Percentiles rank a stretch among this genome's conserved stretches.
phyloP scores from a whole-genome alignment of 441 rosid genomes.

The Isatis lusitanica region DNA sequence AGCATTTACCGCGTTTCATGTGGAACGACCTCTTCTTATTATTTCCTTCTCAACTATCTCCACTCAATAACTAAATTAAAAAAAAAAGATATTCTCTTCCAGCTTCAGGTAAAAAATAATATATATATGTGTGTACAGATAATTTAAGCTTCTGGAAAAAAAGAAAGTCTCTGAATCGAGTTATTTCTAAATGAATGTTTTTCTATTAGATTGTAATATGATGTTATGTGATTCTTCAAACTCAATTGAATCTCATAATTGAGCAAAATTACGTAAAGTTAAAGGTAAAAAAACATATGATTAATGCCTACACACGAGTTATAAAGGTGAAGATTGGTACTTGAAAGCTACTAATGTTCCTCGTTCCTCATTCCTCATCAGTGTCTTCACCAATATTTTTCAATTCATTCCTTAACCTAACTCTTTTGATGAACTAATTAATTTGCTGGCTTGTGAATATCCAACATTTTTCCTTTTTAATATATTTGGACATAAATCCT shows the following conservation, averaged over 20 bases:
- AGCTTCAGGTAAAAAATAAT: neutral
- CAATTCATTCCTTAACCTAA: neutral
- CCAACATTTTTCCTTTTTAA: neutral
- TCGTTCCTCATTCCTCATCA: neutral
- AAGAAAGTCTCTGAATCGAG: neutral
- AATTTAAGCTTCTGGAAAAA: neutral
- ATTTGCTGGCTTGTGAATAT: too few species aligned
- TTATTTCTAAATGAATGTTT: neutral
- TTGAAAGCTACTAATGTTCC: neutral
- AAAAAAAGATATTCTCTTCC: neutral
- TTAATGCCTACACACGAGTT: neutral
- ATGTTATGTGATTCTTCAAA: neutral
- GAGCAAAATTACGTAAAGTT: neutral
- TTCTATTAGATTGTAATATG: neutral
- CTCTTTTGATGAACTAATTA: too few species aligned
- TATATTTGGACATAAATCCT: neutral
- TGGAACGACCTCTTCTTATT: conserved; percentile 54
- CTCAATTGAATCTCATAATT: neutral
- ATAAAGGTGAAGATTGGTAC: neutral
- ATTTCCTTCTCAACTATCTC: conserved; percentile 10
- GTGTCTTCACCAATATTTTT: too few species aligned
- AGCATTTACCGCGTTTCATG: conserved; percentile 90
- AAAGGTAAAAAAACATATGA: neutral
- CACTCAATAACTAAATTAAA: neutral
- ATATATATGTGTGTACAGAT: neutral